Percentiles rank a stretch among this genome's conserved stretches.
phyloP scores from a whole-genome alignment of 352 stramenopile species.

The Globisporangium nodosum region DNA sequence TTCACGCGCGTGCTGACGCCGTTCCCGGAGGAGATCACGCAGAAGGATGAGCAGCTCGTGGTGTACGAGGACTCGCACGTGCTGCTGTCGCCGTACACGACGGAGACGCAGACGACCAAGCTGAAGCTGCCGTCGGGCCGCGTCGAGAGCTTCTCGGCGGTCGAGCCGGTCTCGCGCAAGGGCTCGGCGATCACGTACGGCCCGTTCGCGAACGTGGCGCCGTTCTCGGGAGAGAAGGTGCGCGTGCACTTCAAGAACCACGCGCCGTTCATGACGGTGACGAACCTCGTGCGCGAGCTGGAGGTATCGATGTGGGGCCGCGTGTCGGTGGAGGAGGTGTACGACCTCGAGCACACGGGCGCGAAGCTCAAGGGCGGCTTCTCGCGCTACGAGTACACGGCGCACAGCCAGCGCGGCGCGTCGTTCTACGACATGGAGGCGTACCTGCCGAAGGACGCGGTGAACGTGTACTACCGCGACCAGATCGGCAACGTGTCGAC shows the following conservation, averaged over 20 bases:
- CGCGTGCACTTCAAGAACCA: slow-evolving; percentile 86
- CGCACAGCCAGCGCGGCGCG: slow-evolving; percentile 50
- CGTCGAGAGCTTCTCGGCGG: slow-evolving; percentile 63
- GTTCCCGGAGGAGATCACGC: slow-evolving; percentile 70
- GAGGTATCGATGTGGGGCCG: slow-evolving; percentile 89
- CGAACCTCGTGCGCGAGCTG: slow-evolving; percentile 78
- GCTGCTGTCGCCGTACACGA: slow-evolving; percentile 66
- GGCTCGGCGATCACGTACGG: slow-evolving; percentile 75
- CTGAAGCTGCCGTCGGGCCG: slow-evolving; percentile 74
- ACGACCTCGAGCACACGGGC: slow-evolving; percentile 82
- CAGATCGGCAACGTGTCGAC: slow-evolving; percentile 90
- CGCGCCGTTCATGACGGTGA: slow-evolving; percentile 81
- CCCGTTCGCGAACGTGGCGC: slow-evolving; percentile 59
- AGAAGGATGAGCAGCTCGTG: slow-evolving; percentile 84
- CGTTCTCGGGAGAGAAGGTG: slow-evolving; percentile 36
- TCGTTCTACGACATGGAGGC: slow-evolving; percentile 78
- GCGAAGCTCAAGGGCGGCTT: slow-evolving; percentile 83
- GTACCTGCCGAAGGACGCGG: slow-evolving; percentile 61
- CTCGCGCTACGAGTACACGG: slow-evolving; percentile 81
- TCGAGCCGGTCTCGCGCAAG: slow-evolving; percentile 59
- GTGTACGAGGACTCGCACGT: slow-evolving; percentile 66
- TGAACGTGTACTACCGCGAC: slow-evolving; percentile 90
- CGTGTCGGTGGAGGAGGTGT: slow-evolving; percentile 85
- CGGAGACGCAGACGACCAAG: slow-evolving; percentile 79
- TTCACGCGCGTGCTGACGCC: slow-evolving; percentile 77